Conservation (phyloP, 306 rosid genomes). For the Lupinus albus region DNA sequence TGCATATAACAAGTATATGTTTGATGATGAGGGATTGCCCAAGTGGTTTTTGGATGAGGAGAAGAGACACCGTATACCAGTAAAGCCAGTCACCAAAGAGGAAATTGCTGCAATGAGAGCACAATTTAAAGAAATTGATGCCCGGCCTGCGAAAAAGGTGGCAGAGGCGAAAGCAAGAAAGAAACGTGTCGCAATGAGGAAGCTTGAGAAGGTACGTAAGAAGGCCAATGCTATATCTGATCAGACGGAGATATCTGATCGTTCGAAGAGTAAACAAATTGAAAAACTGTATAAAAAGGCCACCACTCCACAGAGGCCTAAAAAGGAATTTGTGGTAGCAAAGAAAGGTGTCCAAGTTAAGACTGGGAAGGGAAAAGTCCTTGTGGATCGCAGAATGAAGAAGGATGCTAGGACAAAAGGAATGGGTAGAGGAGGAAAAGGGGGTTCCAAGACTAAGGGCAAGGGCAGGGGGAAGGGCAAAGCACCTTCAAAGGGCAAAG, state of each 20-base stretch:
- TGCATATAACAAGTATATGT: slow-evolving; percentile 82
- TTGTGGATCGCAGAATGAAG: slow-evolving; percentile 87
- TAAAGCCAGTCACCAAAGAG: slow-evolving; percentile 81
- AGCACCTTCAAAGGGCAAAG: too few relatives aligned
- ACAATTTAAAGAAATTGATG: slow-evolving; percentile 83
- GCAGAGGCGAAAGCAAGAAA: slow-evolving; percentile 76
- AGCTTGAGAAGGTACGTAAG: slow-evolving; percentile 90
- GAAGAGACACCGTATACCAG: slow-evolving; percentile 65
- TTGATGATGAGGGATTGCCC: slow-evolving; percentile 79
- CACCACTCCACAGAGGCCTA: slow-evolving; percentile 67
- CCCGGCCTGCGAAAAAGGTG: slow-evolving; percentile 80
- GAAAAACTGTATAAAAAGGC: slow-evolving; percentile 78
- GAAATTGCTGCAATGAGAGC: slow-evolving; percentile 83
- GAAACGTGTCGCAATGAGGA: slow-evolving; percentile 79
- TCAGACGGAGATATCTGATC: slow-evolving; percentile 81
- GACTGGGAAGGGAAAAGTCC: slow-evolving; percentile 73
- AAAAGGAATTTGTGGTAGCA: slow-evolving; percentile 90
- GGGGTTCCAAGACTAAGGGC: slow-evolving; percentile 5
- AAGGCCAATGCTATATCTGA: slow-evolving; percentile 91
- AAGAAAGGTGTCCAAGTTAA: slow-evolving; percentile 94
- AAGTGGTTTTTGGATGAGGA: slow-evolving; percentile 92
- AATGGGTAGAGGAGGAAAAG: slow-evolving; percentile 52
- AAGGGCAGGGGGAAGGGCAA: too few relatives aligned
- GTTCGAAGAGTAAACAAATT: slow-evolving; percentile 86
- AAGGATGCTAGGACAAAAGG: slow-evolving; percentile 68